Conservation (phyloP, 2,329 filamentous ascomycete species). For the Microcyclospora tardicrescens region DNA sequence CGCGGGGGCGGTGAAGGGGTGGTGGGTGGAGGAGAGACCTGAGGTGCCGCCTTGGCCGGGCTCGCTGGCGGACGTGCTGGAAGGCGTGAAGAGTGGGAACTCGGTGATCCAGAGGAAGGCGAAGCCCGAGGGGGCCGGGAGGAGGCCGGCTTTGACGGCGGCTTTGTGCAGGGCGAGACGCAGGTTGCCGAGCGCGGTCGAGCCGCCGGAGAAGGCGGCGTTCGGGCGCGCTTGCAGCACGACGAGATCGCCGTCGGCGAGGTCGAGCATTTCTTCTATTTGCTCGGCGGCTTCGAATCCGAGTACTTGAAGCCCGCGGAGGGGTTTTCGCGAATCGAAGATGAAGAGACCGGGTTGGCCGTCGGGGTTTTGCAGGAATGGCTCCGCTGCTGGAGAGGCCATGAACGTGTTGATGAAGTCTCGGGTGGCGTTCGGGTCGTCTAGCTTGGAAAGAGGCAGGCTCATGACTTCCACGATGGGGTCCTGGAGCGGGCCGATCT, state of each 20-base stretch:
- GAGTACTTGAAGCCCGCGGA: constrained; percentile 63
- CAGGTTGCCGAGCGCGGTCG: constrained; percentile 58
- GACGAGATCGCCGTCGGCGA: constrained; percentile 63
- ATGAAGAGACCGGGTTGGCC: constrained; percentile 73
- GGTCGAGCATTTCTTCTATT: constrained; percentile 38
- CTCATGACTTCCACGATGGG: constrained; percentile 67
- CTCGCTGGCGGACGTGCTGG: constrained; percentile 38
- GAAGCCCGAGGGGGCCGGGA: constrained; percentile 41
- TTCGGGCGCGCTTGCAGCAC: constrained; percentile 66
- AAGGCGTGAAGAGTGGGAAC: constrained; percentile 83
- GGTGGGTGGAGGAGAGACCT: constrained; percentile 78
- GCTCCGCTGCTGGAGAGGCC: constrained; percentile 45
- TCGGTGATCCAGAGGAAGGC: constrained; percentile 74
- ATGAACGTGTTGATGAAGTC: constrained; percentile 59
- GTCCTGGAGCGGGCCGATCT: constrained; percentile 56
- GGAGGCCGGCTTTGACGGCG: constrained; percentile 50
- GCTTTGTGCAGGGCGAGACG: constrained; percentile 56
- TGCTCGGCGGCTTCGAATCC: constrained; percentile 58
- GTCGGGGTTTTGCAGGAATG: constrained; percentile 54
- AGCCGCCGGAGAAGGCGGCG: constrained; percentile 55
- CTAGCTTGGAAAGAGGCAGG: constrained; percentile 39
- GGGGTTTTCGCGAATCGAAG: constrained; percentile 58
- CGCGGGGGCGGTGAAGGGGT: constrained; percentile 87
- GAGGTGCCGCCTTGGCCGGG: constrained; percentile 71
- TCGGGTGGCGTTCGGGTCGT: constrained; percentile 41